Base-by-base conservation (phyloP, 1,284 basidiomycete genomes). In the Stygiomarasmius scandens region DNA sequence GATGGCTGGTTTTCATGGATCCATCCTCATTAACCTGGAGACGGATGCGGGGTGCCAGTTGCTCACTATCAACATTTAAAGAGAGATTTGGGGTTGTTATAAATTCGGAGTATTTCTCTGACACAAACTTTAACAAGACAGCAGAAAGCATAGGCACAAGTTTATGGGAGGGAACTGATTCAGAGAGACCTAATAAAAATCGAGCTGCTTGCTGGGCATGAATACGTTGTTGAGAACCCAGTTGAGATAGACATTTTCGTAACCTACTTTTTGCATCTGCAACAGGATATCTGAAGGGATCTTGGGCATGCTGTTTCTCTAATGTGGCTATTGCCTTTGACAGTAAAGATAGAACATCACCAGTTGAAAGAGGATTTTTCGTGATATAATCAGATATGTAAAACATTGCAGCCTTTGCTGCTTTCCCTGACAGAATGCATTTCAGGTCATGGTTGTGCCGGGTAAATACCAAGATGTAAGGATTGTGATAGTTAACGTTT, bases 361-460 rank as follows among this genome's bases (percentile, higher is more conserved):
- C 63, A 10, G 66, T 58, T 16, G 66, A 64, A 2, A 69, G 24
- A 14, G 61, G 52, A 2, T 66, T 56, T 49, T 73, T 73, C 0
- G 66, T 70, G 11, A 71, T 71, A 51, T 72, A 72, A 51, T 71
- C 66, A 0, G 70, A 69, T n/a, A 71, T 67, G 52, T 72, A 72
- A 34, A 69, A 65, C 10, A 71, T 43, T 0, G 69, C 61, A 3
- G 70, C 69, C 41, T 68, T 71, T 2, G 67, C 67, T 4, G 64
- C 60, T 34, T 60, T 64, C 0, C 69, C 70, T 3, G 66, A 67
- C 0, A 65, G 59, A 12, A 73, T 65, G 41, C 65, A 71, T 46
- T 58, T 58, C 44, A 72, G 57, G 58, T 73, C 70, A 64, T 71
- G 71, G 46, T 72, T 73, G 47, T 69, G 69, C 1, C 66, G 41